A percentile compares a stretch with the other conserved stretches of the same genome.
Conservation (phyloP, 202 grass and related monocot species). For the Saccharum hybrid region DNA sequence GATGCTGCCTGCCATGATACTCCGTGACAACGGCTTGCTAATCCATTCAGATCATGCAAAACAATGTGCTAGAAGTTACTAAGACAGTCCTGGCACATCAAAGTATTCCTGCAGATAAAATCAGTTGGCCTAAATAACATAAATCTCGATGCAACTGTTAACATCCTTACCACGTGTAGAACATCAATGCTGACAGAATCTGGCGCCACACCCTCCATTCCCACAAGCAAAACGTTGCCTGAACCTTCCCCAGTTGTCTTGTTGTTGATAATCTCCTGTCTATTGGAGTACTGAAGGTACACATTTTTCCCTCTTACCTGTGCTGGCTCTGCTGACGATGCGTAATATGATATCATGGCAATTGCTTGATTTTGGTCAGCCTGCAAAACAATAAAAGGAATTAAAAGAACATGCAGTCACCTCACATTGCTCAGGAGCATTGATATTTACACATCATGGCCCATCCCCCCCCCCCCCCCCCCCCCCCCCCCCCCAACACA, state of each 20-base stretch:
- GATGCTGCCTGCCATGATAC: constrained; percentile 87
- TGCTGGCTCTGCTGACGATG: constrained; percentile 85
- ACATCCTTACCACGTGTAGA: constrained; percentile 84
- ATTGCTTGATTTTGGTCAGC: constrained; percentile 92
- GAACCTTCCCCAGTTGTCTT: constrained; percentile 76
- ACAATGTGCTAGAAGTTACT: constrained; percentile 76
- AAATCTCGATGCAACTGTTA: constrained; percentile 43
- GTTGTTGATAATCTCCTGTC: constrained; percentile 88
- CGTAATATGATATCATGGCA: constrained; percentile 90
- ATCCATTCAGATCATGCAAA: constrained; percentile 74
- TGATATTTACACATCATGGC: neutral
- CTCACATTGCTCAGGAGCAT: neutral
- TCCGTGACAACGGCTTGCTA: constrained; percentile 85
- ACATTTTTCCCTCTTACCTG: constrained; percentile 98
- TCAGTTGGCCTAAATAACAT: constrained; percentile 48
- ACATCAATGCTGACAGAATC: constrained; percentile 97
- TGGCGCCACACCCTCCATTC: constrained; percentile 81
- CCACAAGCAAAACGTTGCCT: constrained; percentile 88
- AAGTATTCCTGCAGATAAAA: constrained; percentile 61
- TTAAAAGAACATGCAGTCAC: constrained; percentile 16
- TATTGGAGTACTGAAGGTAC: constrained; percentile 99
- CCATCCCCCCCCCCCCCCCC: neutral
- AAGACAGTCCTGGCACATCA: constrained; percentile 58
- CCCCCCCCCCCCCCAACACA: too few species aligned
- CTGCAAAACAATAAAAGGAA: constrained; percentile 46